Evolutionary conservation across 2,329 filamentous ascomycete genomes (phyloP).

Genomic region (Xylaria hypoxylon): DNA sequence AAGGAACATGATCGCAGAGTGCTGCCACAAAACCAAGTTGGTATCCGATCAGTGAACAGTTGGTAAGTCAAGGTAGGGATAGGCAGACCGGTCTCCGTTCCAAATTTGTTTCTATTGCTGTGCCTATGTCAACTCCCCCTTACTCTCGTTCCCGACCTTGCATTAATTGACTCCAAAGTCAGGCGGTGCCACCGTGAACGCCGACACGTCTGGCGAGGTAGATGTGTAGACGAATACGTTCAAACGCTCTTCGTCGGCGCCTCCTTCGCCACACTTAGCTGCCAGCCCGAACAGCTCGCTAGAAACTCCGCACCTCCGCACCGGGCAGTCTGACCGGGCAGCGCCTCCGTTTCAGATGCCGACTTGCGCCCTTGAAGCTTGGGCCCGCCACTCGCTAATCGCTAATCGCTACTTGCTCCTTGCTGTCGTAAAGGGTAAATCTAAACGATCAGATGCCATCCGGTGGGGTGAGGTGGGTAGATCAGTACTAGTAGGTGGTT

Average conservation of each 20-base stretch:
- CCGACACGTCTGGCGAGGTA: not conserved
- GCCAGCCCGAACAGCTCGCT: too few species aligned
- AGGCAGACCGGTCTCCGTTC: not conserved
- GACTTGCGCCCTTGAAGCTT: not conserved
- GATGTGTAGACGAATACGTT: not conserved
- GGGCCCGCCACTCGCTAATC: conserved; percentile 13
- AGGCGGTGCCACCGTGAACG: not conserved
- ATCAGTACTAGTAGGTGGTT: not conserved
- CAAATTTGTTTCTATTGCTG: not conserved
- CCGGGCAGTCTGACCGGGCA: not conserved
- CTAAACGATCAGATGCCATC: not conserved
- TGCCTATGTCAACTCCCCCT: not conserved
- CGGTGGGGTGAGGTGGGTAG: conserved; percentile 1
- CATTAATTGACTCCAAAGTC: not conserved
- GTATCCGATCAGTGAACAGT: not conserved
- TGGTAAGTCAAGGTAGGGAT: conserved; percentile 1
- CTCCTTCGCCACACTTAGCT: not conserved
- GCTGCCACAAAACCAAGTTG: not conserved
- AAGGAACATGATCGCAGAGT: not conserved
- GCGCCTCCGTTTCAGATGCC: conserved; percentile 12
- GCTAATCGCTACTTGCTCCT: not conserved
- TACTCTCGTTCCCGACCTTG: not conserved
- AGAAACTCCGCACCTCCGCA: too few species aligned
- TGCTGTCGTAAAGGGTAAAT: not conserved
- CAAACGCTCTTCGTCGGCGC: not conserved